phyloP scores from a whole-genome alignment of 2,329 filamentous ascomycete species.

The Cladobotryum protrusum region DNA sequence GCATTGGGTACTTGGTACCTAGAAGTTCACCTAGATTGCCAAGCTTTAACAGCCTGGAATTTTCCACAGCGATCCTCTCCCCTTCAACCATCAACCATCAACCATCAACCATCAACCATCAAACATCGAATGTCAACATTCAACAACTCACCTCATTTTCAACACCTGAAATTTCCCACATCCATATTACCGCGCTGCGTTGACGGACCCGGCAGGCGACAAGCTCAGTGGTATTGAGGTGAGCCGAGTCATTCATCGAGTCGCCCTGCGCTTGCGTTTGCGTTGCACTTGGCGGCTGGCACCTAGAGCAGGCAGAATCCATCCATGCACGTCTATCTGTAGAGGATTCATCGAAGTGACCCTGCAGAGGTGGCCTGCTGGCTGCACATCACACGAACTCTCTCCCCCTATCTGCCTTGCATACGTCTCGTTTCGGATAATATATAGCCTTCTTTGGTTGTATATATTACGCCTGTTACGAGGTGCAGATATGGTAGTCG shows the following conservation, averaged over 20 bases:
- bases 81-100: too few relatives aligned
- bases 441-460: background rate
- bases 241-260: conserved; percentile 28
- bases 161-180: too few relatives aligned
- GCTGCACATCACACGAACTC: conserved; percentile 1
- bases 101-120: too few relatives aligned
- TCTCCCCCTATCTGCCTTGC: conserved; percentile 2
- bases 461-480: background rate
- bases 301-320: conserved; percentile 6
- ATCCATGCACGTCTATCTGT: conserved; percentile 1
- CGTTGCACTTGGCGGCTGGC: conserved; percentile 26
- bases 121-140: too few relatives aligned
- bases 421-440: conserved; percentile 2
- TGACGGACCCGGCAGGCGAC: conserved; percentile 2
- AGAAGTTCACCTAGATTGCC: too few relatives aligned
- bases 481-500: conserved; percentile 1
- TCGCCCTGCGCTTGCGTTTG: conserved; percentile 21
- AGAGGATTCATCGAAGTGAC: conserved; percentile 7
- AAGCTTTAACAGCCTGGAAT: too few relatives aligned
- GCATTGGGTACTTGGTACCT: too few relatives aligned
- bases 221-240: conserved; percentile 22
- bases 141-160: too few relatives aligned
- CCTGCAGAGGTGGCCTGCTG: conserved; percentile 3
- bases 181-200: background rate
- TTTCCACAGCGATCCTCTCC: too few relatives aligned